Conservation (phyloP, 257 asterid genomes). For the Perilla frutescens region DNA sequence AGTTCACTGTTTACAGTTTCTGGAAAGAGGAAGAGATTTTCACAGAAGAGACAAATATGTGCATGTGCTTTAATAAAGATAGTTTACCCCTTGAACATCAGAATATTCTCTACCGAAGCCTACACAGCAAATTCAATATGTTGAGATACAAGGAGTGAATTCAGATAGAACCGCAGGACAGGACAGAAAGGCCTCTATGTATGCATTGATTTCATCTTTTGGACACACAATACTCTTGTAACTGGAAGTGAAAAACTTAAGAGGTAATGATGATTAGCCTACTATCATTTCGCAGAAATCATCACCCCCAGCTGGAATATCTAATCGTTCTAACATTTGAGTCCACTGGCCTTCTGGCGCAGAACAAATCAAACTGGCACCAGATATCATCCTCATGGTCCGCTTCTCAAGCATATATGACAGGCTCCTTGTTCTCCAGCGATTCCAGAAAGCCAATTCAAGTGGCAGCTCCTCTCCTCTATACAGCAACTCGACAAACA, state of each 20-base stretch:
- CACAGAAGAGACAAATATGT: no score
- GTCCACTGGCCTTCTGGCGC: constrained; percentile 69
- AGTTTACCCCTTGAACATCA: no score
- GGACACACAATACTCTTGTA: background rate
- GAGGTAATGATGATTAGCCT: constrained; percentile 42
- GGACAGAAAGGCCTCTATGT: background rate
- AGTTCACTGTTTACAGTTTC: no score
- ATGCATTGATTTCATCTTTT: background rate
- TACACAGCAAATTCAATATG: background rate
- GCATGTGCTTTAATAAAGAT: no score
- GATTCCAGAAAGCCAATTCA: constrained; percentile 55
- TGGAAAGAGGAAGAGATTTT: no score
- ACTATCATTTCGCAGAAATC: constrained; percentile 57
- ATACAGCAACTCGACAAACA: constrained; percentile 31
- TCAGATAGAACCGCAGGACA: background rate
- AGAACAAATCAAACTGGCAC: constrained; percentile 70
- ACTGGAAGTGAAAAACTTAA: constrained; percentile 3
- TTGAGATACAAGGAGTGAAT: background rate
- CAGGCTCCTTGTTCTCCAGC: constrained; percentile 68
- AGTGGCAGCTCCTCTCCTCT: constrained; percentile 61
- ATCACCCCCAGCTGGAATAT: constrained; percentile 46
- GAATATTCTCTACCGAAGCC: no score
- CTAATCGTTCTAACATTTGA: constrained; percentile 58
- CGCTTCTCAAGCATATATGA: constrained; percentile 80
- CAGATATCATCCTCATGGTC: constrained; percentile 75